Evolutionary conservation across 2,329 filamentous ascomycete species (phyloP).

Genomic region (Penicillium psychrosexuale): DNA sequence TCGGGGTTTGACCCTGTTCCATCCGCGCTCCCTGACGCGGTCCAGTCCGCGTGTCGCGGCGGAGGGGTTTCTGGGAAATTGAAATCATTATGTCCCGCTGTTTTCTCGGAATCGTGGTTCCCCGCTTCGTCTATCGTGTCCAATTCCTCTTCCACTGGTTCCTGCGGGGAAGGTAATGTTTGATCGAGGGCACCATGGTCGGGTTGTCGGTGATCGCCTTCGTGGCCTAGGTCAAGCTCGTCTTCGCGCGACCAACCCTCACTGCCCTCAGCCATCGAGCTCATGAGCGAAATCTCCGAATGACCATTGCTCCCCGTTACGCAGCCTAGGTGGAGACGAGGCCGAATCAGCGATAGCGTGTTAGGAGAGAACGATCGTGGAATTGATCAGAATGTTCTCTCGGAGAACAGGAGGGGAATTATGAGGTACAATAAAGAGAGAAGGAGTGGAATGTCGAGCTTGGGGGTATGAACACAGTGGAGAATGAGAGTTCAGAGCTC

Average conservation of each 20-base stretch:
- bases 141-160: conserved; percentile 24
- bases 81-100: conserved; percentile 14
- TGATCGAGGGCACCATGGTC: conserved; percentile 30
- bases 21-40: conserved; percentile 46
- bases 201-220: conserved; percentile 33
- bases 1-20: conserved; percentile 77
- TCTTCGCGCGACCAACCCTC: conserved; percentile 60
- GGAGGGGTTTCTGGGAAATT: conserved; percentile 25
- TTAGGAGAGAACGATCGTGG: background rate
- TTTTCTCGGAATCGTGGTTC: conserved; percentile 23
- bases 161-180: conserved; percentile 16
- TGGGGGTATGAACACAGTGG: conserved; percentile 7
- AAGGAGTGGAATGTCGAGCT: conserved; percentile 2
- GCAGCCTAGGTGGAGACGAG: conserved; percentile 9
- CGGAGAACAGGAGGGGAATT: background rate
- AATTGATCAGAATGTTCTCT: background rate
- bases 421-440: background rate
- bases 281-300: conserved; percentile 59
- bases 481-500: conserved; percentile 8
- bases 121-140: conserved; percentile 25
- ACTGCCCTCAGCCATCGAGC: conserved; percentile 63
- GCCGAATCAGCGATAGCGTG: conserved; percentile 7
- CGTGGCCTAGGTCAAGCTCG: conserved; percentile 47
- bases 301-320: conserved; percentile 51
- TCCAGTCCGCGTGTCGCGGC: conserved; percentile 21